These are phyloP conservation scores for Medicago truncatula DNA, from an alignment of 306 rosid genomes.

Conservation along the genomic window MtrunA17r5.0-ANR NC_053042.1:12418501-12419000, in stretches of 20 bases:
- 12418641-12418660: background rate
- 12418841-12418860: background rate
- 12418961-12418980: no score
- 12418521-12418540: no score
- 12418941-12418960: no score
- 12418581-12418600: no score
- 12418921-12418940: no score
- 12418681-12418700: background rate
- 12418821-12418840: background rate
- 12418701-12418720: background rate
- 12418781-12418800: background rate
- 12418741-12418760: constrained; percentile 19
- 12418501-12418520: no score
- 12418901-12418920: no score
- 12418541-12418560: no score
- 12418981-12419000: no score
- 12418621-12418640: constrained; percentile 2
- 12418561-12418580: no score
- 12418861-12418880: no score
- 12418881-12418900: no score
- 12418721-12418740: constrained; percentile 10
- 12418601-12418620: background rate
- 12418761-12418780: background rate
- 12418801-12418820: background rate
- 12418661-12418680: constrained; percentile 14